A percentile compares a stretch with the other conserved stretches of the same genome.
phyloP scores from a whole-genome alignment of 2,329 filamentous ascomycete genomes.

The Drechslerella coelobrocha region DNA sequence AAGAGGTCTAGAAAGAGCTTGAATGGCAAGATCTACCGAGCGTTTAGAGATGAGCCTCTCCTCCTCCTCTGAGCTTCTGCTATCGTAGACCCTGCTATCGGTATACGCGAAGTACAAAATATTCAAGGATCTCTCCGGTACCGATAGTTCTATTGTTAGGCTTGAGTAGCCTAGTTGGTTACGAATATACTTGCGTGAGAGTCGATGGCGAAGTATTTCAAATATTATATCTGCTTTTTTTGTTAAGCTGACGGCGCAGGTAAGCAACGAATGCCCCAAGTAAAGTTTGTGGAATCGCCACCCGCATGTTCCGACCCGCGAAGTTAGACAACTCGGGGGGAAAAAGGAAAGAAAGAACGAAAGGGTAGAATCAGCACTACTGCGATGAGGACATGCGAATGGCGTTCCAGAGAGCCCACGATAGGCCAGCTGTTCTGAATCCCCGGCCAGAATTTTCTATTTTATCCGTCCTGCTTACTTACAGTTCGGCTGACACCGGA shows the following conservation, averaged over 20 bases:
- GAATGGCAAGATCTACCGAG: no score
- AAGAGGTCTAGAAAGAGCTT: conserved; percentile 37
- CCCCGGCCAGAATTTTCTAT: conserved; percentile 9
- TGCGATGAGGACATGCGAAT: conserved; percentile 13
- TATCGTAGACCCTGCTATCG: conserved; percentile 12
- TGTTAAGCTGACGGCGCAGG: conserved; percentile 41
- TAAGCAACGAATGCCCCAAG: conserved; percentile 29
- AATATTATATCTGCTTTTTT: conserved; percentile 38
- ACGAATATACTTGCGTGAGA: conserved; percentile 44
- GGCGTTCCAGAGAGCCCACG: neutral
- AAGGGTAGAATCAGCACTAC: conserved; percentile 25
- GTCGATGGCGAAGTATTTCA: conserved; percentile 46
- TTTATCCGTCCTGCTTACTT: conserved; percentile 16
- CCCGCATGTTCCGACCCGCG: conserved; percentile 49
- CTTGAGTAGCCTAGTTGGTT: conserved; percentile 8
- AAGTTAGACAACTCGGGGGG: conserved; percentile 25
- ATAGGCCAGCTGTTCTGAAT: neutral
- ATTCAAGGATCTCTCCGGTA: conserved; percentile 16
- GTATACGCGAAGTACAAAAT: conserved; percentile 40
- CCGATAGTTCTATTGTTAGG: conserved; percentile 40
- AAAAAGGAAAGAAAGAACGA: conserved; percentile 2
- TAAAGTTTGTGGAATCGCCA: conserved; percentile 38
- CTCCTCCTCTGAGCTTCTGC: no score
- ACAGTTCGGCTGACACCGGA: conserved; percentile 21
- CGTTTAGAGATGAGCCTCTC: no score